Base-by-base conservation (phyloP, 805 yeast genomes). In the Kluyveromyces nonfermentans region DNA sequence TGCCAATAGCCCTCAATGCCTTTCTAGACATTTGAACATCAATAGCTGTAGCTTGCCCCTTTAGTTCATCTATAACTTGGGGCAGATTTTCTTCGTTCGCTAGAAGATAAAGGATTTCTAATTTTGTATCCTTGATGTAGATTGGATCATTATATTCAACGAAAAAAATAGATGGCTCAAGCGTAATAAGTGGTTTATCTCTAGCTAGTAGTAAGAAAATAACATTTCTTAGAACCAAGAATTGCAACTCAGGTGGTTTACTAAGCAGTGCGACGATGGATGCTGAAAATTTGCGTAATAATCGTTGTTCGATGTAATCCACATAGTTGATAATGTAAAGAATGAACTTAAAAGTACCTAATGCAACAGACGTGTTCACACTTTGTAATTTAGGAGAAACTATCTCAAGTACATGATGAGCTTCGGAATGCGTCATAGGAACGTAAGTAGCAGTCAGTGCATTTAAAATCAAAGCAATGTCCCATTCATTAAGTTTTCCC, bases 1-100 rank as follows among this genome's bases (percentile, higher is more conserved):
- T 85, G 2, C 97, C 97, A 48, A 90, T 78, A 0, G 96, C 95
- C 46, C 95, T 67, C 3, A 90, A 78, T 0, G 97, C 88, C 55
- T 87, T 85, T 44, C 95, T 70, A 1, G 89, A 85, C 82, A 88
- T 86, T 46, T 83, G 82, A 19, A 80, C 74, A 61, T 89, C 96
- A 12, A 85, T 80, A 54, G 86, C 96, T 0, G 87, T 76, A 4
- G 95, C 94, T 61, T 89, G 89, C 53, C 84, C 95, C 49, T 79
- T 82, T 42, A 89, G 63, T 58, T 89, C 97, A 15, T 76, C 65
- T 37, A 89, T 65, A 1, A 90, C 86, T 33, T 71, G 63, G 5
- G 67, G 69, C 37, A 82, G 69, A 53, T 84, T 85, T 8, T 60
- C 50, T 42, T 77, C 79, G 54, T 78, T 74, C 1, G 97, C 94